Conservation (phyloP, 306 rosid species). For the Sicyos edulis region DNA sequence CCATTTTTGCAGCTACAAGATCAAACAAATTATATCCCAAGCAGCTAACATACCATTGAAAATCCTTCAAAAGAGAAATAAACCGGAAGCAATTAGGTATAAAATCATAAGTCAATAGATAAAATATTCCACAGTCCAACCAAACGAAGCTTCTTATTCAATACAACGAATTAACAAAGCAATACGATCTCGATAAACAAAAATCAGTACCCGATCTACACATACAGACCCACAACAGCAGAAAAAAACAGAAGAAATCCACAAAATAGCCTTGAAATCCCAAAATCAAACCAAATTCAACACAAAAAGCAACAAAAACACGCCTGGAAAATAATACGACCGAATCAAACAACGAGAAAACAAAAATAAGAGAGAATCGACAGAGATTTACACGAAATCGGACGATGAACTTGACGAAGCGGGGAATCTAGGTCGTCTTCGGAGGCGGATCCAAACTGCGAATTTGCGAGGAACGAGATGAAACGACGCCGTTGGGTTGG, state of each 20-base stretch:
- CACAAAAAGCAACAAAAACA: neutral
- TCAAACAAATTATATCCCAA: neutral
- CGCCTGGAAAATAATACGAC: too few species aligned
- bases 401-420: neutral
- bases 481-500: constrained; percentile 12
- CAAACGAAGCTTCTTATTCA: neutral
- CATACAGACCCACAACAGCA: neutral
- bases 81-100: constrained; percentile 4
- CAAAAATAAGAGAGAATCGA: neutral
- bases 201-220: neutral
- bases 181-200: neutral
- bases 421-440: constrained; percentile 19
- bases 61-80: constrained; percentile 1
- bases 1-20: constrained; percentile 7
- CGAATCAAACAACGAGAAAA: neutral
- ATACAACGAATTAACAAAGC: constrained; percentile 1
- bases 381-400: neutral
- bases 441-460: neutral
- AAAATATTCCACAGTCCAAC: neutral
- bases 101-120: neutral
- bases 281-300: neutral
- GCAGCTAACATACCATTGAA: constrained; percentile 13
- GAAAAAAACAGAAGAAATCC: neutral
- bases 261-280: neutral
- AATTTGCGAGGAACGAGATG: neutral